These are phyloP conservation scores for Sporobolomyces phaffii DNA, from an alignment of 768 basidiomycete species.

Conservation along the genomic window DNA sequence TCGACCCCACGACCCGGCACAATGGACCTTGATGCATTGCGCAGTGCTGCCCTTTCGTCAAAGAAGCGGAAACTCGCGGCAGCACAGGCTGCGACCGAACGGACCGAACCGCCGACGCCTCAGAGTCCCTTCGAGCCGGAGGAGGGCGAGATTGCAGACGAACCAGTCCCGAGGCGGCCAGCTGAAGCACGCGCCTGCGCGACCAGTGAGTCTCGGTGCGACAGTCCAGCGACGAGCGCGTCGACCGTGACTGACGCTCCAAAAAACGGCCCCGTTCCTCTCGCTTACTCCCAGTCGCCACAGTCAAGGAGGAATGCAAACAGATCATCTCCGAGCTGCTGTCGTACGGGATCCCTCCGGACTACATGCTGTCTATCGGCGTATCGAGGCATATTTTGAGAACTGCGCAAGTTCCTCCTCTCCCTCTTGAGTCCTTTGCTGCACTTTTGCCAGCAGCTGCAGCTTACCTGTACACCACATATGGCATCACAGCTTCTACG, in stretches of 20 bases:
- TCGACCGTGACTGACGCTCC: no score
- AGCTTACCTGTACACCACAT: background rate
- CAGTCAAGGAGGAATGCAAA: slow-evolving; percentile 24
- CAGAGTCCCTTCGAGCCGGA: background rate
- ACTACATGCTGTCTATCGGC: slow-evolving; percentile 33
- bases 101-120: background rate
- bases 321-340: slow-evolving; percentile 28
- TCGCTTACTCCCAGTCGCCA: no score
- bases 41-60: slow-evolving; percentile 16
- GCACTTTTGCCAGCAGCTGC: background rate
- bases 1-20: no score
- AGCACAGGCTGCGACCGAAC: background rate
- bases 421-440: no score
- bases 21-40: slow-evolving; percentile 27
- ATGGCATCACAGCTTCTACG: slow-evolving; percentile 13
- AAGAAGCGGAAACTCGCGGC: slow-evolving; percentile 23
- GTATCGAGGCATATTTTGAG: slow-evolving; percentile 27
- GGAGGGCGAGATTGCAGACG: slow-evolving; percentile 33
- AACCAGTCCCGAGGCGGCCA: background rate
- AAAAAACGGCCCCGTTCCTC: no score
- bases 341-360: slow-evolving; percentile 25
- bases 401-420: background rate
- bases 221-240: no score
- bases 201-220: no score
- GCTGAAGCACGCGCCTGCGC: no score